Conservation (phyloP, 2,329 filamentous ascomycete genomes). For the Aspergillus flavus region DNA sequence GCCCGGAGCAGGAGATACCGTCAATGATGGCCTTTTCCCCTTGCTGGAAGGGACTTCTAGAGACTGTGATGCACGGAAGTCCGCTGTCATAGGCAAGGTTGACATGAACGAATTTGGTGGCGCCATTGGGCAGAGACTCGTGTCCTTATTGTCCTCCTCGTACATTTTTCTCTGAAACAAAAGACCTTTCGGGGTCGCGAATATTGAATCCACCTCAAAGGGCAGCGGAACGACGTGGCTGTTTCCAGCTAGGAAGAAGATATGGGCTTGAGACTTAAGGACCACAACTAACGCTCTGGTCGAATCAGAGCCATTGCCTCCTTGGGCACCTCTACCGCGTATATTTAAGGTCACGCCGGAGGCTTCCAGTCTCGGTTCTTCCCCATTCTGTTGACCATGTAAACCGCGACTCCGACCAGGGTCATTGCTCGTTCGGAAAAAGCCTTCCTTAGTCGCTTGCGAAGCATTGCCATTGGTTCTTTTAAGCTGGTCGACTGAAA, state of each 20-base stretch:
- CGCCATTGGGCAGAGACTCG: conserved; percentile 48
- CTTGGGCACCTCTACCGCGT: conserved; percentile 28
- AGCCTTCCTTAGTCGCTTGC: conserved; percentile 10
- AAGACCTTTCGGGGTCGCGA: conserved; percentile 78
- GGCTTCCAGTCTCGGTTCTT: conserved; percentile 25
- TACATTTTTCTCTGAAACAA: conserved; percentile 79
- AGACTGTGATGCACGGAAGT: conserved; percentile 37
- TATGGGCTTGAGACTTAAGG: conserved; percentile 87
- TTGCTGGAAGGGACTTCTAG: conserved; percentile 36
- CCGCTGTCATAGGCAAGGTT: conserved; percentile 57
- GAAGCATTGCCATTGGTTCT: conserved; percentile 15
- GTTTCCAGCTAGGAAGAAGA: conserved; percentile 86
- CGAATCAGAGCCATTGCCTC: conserved; percentile 20
- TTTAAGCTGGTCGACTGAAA: conserved; percentile 56
- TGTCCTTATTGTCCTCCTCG: conserved; percentile 23
- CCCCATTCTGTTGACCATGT: conserved; percentile 23
- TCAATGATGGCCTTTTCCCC: conserved; percentile 50
- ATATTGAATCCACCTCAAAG: conserved; percentile 88
- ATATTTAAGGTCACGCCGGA: conserved; percentile 29
- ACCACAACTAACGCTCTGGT: conserved; percentile 80
- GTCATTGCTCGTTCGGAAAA: conserved; percentile 8
- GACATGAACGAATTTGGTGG: conserved; percentile 84
- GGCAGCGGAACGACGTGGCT: conserved; percentile 90
- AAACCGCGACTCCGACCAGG: conserved; percentile 11
- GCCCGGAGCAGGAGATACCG: conserved; percentile 54